phyloP scores from a whole-genome alignment of 306 rosid species.

The Begonia masoniana region DNA sequence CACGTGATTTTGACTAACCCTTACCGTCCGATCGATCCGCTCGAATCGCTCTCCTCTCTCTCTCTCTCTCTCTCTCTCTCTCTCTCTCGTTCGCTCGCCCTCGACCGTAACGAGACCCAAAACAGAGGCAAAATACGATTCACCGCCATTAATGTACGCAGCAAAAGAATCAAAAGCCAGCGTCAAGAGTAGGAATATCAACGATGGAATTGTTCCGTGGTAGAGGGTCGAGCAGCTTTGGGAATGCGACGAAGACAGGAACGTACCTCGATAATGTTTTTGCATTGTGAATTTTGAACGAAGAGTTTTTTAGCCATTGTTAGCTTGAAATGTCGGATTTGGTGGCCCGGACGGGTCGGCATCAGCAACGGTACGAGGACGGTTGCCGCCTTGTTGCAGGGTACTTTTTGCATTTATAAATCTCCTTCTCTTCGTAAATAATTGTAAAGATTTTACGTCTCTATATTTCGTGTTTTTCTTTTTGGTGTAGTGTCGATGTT shows the following conservation, averaged over 20 bases:
- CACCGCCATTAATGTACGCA: conserved; percentile 12
- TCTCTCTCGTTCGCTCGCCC: conserved; percentile 4
- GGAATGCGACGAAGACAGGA: conserved; percentile 4
- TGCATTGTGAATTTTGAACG: conserved; percentile 4
- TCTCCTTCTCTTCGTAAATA: background rate
- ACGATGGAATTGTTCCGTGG: conserved; percentile 13
- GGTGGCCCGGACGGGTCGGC: conserved; percentile 92
- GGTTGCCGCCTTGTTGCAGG: conserved; percentile 88
- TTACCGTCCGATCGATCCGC: conserved; percentile 49
- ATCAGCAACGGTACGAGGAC: conserved; percentile 62
- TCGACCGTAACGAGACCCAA: conserved; percentile 2
- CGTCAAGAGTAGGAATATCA: conserved; percentile 8
- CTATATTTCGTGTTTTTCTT: background rate
- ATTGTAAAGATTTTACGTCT: background rate
- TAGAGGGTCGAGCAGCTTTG: conserved; percentile 18
- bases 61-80: conserved; percentile 15
- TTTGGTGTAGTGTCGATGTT: background rate
- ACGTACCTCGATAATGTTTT: conserved; percentile 8
- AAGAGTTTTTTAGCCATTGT: conserved; percentile 3
- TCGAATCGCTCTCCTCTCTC: conserved; percentile 6
- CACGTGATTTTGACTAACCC: conserved; percentile 29
- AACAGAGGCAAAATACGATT: conserved; percentile 12
- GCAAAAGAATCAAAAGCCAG: conserved; percentile 4
- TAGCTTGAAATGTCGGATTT: conserved; percentile 47
- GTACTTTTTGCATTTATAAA: conserved; percentile 19